phyloP scores from a whole-genome alignment of 768 basidiomycete species.

The Rhodocollybia butyracea region DNA sequence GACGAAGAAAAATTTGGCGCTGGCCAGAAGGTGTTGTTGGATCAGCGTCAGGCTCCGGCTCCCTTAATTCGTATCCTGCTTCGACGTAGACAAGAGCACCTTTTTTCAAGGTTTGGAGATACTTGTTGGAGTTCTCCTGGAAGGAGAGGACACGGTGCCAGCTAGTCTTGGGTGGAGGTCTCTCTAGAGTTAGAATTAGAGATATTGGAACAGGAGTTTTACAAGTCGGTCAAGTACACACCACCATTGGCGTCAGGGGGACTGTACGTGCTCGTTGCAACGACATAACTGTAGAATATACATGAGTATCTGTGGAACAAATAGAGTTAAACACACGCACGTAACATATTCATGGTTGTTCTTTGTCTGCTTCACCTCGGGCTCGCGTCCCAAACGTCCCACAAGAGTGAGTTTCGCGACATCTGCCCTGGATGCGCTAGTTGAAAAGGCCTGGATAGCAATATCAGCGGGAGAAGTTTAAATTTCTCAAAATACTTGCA shows the following conservation, averaged over 20 bases:
- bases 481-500: conserved; percentile 41
- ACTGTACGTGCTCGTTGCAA: conserved; percentile 68
- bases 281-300: conserved; percentile 53
- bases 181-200: conserved; percentile 38
- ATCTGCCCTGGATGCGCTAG: conserved; percentile 53
- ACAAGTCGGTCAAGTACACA: conserved; percentile 26
- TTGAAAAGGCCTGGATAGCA: conserved; percentile 57
- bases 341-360: conserved; percentile 75
- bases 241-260: conserved; percentile 62
- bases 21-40: conserved; percentile 66
- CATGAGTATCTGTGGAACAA: neutral
- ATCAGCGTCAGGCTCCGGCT: conserved; percentile 65
- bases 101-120: conserved; percentile 61
- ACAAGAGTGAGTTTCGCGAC: conserved; percentile 76
- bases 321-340: conserved; percentile 38
- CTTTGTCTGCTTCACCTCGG: conserved; percentile 66
- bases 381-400: conserved; percentile 69
- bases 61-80: conserved; percentile 71
- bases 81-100: conserved; percentile 81
- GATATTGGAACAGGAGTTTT: neutral
- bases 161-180: conserved; percentile 49
- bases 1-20: conserved; percentile 78
- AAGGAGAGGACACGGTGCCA: conserved; percentile 83
- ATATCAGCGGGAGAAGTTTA: neutral
- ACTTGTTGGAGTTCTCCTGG: conserved; percentile 54